phyloP scores from a whole-genome alignment of 768 basidiomycete genomes.

The Holtermannia corniformis region DNA sequence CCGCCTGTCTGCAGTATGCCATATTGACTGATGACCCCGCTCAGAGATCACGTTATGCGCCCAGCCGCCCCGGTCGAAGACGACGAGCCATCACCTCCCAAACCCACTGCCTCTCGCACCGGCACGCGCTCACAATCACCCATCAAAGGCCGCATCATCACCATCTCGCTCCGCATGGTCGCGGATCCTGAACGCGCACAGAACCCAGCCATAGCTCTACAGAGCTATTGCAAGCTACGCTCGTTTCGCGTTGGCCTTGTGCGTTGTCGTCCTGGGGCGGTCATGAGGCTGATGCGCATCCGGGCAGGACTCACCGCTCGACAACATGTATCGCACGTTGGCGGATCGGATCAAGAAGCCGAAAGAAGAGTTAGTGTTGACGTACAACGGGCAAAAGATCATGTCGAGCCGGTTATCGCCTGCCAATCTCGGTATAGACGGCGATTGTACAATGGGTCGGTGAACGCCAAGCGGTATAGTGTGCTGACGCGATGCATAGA shows the following conservation, averaged over 20 bases:
- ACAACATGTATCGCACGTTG: constrained; percentile 5
- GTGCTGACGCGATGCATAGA: neutral
- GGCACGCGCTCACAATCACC: too few species aligned
- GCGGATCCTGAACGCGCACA: constrained; percentile 10
- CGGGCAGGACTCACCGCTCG: constrained; percentile 11
- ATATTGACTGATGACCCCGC: too few species aligned
- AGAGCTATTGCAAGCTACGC: constrained; percentile 8
- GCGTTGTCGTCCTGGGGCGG: constrained; percentile 1
- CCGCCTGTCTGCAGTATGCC: too few species aligned
- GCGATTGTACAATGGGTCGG: neutral
- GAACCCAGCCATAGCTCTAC: constrained; percentile 9
- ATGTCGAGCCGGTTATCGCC: neutral
- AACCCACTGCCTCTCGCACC: neutral
- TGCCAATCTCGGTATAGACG: neutral
- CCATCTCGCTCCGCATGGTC: constrained; percentile 9
- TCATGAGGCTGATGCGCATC: neutral
- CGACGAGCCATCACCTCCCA: neutral
- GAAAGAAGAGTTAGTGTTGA: constrained; percentile 15
- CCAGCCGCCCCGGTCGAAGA: neutral
- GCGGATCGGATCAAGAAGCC: constrained; percentile 11
- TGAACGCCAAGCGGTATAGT: too few species aligned
- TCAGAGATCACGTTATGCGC: too few species aligned
- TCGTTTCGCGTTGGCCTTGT: constrained; percentile 8
- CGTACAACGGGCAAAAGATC: constrained; percentile 9
- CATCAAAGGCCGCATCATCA: neutral